phyloP scores from a whole-genome alignment of 1,284 basidiomycete species.

The Cryptococcus depauperatus region DNA sequence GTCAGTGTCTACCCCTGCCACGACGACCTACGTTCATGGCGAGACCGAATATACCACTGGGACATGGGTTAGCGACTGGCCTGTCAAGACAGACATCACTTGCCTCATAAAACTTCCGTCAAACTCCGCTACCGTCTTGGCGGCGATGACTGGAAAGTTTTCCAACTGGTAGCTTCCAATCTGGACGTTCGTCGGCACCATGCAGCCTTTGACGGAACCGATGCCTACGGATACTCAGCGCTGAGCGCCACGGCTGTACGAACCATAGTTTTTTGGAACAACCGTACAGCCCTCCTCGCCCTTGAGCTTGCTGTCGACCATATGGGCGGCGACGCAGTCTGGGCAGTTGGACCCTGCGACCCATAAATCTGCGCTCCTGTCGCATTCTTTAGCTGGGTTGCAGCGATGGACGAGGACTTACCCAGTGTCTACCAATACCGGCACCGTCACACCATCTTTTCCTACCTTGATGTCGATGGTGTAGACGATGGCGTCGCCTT shows the following conservation, averaged over 20 bases:
- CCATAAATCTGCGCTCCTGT: conserved; percentile 13
- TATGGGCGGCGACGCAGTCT: conserved; percentile 3
- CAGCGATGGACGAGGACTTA: background rate
- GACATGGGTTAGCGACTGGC: background rate
- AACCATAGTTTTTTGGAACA: conserved; percentile 4
- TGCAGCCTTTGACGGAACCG: conserved; percentile 11
- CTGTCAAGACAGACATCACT: background rate
- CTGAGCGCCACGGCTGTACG: too few relatives aligned
- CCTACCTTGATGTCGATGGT: conserved; percentile 8
- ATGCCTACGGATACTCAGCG: too few relatives aligned
- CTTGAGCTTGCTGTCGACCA: conserved; percentile 4
- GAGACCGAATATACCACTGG: conserved; percentile 11
- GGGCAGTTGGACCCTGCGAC: conserved; percentile 5
- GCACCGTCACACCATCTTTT: conserved; percentile 1
- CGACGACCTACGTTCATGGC: conserved; percentile 6
- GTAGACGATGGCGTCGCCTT: conserved; percentile 7
- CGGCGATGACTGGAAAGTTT: conserved; percentile 6
- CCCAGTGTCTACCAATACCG: conserved; percentile 6
- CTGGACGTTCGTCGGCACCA: conserved; percentile 4
- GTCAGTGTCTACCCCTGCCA: background rate
- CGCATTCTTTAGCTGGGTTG: too few relatives aligned
- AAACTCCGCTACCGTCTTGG: conserved; percentile 1
- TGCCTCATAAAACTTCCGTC: conserved; percentile 11
- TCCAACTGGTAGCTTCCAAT: conserved; percentile 6
- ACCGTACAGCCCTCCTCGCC: conserved; percentile 1